Base-by-base conservation (phyloP, 495 filamentous ascomycete species). In the Clavariopsis aquatica region DNA sequence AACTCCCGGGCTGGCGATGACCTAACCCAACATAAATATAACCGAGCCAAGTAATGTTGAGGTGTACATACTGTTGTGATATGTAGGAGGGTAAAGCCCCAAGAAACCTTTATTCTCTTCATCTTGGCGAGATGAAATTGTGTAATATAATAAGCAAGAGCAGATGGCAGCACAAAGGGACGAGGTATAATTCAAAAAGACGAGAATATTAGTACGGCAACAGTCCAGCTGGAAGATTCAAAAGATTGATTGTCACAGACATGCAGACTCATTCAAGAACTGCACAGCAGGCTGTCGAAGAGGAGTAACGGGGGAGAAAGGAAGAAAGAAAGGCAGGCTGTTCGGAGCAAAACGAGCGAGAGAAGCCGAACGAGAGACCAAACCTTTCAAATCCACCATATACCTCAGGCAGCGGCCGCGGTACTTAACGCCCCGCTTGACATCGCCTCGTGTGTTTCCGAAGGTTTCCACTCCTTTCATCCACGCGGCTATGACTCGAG, bases 171-270 rank as follows among this genome's bases (percentile, higher is more conserved):
- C 10, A 19, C 53, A 20, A 57, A 57, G 26, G 7, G 36, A 24
- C 26, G 36, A 20, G n/a, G 15, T 17, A 19, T n/a, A 41, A 31
- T 43, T 62, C 7, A 43, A 19, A 52, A 53, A 24, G 13, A 61
- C 43, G 22, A 26, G 23, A 49, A 4, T 57, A 62, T 57, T 57
- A 65, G 46, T 51, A 56, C 19, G 47, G 27, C 17, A 64, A 60
- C 68, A 70, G 68, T 51, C 68, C 68, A 67, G 68, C 68, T 70
- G 68, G n/a, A 53, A 58, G 13, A 43, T 43, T 22, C 47, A 46
- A 58, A 56, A 64, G 52, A 57, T 27, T 29, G 34, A 26, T 56
- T 49, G 54, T 66, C 60, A 52, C 59, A 70, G 68, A 64, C 64
- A 70, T 67, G 49, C 60, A 70, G 57, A 53, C 54, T 52, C 64